A percentile compares a stretch with the other conserved stretches of the same genome.
Conservation (phyloP, 1,139 yeast species). For the Pichia sp. region DNA sequence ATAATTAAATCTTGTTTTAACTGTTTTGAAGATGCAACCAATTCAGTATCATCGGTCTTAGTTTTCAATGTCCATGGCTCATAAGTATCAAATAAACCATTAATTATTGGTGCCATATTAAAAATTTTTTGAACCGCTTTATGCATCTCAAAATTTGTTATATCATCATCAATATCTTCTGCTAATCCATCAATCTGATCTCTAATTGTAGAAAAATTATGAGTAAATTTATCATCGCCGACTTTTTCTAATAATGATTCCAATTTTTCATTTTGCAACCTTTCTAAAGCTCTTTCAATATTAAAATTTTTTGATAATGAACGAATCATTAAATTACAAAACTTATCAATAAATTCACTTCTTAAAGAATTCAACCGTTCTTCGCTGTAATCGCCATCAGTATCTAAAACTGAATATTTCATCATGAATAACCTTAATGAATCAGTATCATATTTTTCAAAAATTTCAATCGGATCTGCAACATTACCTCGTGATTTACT, state of each 20-base stretch:
- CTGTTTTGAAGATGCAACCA: constrained; percentile 15
- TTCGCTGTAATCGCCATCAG: constrained; percentile 75
- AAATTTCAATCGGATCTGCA: constrained; percentile 75
- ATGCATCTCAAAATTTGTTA: constrained; percentile 48
- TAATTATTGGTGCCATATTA: constrained; percentile 54
- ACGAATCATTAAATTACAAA: constrained; percentile 72
- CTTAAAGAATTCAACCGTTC: constrained; percentile 50
- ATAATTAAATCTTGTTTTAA: constrained; percentile 47
- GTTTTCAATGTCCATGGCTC: constrained; percentile 35
- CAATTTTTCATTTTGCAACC: constrained; percentile 12
- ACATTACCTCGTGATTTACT: constrained; percentile 91
- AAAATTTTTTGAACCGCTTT: constrained; percentile 60
- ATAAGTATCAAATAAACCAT: constrained; percentile 51
- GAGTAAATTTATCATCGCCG: constrained; percentile 12
- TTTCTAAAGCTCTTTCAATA: constrained; percentile 39
- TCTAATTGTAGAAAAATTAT: constrained; percentile 20
- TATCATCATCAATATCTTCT: constrained; percentile 34
- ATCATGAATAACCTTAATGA: constrained; percentile 68
- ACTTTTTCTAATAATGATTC: constrained; percentile 14
- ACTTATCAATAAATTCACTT: constrained; percentile 66
- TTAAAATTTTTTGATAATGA: constrained; percentile 67
- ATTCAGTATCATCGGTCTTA: constrained; percentile 18
- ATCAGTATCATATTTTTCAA: constrained; percentile 62
- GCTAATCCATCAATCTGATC: constrained; percentile 29
- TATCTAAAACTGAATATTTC: constrained; percentile 66